Conservation (phyloP, 192 early-diverging fungal species). For the Pecoramyces ruminantium region DNA sequence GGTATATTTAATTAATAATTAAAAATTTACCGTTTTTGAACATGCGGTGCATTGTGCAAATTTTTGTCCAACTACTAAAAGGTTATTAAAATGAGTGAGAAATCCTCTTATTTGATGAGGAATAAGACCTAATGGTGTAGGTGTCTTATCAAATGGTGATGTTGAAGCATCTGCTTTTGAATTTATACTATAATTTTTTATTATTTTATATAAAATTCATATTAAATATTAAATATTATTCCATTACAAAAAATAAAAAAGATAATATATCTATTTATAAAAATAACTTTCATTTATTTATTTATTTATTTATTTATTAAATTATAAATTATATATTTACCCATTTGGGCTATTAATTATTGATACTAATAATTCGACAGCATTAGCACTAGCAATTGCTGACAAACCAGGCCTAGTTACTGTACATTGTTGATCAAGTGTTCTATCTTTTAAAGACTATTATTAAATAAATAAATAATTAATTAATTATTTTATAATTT, state of each 20-base stretch:
- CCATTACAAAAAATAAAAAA: background rate
- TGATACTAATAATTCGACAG: constrained; percentile 82
- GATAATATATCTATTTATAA: no score
- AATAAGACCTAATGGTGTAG: constrained; percentile 45
- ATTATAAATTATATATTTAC: constrained; percentile 23
- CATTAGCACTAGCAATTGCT: constrained; percentile 64
- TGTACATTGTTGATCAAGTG: constrained; percentile 95
- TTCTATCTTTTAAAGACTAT: constrained; percentile 76
- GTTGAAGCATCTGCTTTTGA: constrained; percentile 6
- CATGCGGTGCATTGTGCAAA: constrained; percentile 88
- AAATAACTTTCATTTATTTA: no score
- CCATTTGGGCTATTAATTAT: constrained; percentile 64
- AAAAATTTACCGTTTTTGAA: constrained; percentile 30
- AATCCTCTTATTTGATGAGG: constrained; percentile 94
- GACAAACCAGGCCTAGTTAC: constrained; percentile 93
- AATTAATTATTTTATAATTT: background rate
- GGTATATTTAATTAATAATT: no score
- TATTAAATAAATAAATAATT: background rate
- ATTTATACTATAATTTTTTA: background rate
- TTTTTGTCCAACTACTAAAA: constrained; percentile 63
- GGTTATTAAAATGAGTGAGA: constrained; percentile 65
- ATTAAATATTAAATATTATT: background rate
- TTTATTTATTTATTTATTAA: no score
- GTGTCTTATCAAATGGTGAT: constrained; percentile 11
- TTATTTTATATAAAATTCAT: background rate